These are phyloP conservation scores for Dioszegia hungarica DNA, from an alignment of 768 basidiomycete genomes.

Conservation along the genomic window DNA sequence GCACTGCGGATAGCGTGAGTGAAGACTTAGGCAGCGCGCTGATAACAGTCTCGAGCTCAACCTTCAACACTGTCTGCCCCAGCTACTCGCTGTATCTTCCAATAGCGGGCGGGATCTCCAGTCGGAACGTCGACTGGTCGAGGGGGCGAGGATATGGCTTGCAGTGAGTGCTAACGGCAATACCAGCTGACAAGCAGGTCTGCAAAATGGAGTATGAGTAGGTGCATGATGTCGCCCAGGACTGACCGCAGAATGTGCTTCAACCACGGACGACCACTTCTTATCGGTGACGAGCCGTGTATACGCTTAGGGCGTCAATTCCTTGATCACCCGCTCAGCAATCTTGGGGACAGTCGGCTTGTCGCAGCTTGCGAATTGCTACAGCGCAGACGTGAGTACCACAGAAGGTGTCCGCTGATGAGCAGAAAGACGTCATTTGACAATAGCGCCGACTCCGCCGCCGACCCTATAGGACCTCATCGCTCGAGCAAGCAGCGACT, in stretches of 20 bases:
- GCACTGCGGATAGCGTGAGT: slow-evolving; percentile 31
- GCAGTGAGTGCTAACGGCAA: slow-evolving; percentile 21
- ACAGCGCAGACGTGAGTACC: slow-evolving; percentile 4
- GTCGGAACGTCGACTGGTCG: slow-evolving; percentile 21
- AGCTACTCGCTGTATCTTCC: slow-evolving; percentile 11
- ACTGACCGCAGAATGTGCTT: slow-evolving; percentile 12
- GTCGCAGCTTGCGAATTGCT: slow-evolving; percentile 14
- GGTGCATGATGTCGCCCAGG: background rate
- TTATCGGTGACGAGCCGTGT: slow-evolving; percentile 3
- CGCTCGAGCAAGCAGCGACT: background rate
- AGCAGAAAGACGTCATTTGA: slow-evolving; percentile 2
- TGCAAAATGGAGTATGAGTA: background rate
- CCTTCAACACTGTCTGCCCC: slow-evolving; percentile 26
- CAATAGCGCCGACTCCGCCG: background rate
- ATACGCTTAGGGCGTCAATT: slow-evolving; percentile 7
- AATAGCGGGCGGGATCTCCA: slow-evolving; percentile 18
- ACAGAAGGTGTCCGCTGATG: background rate
- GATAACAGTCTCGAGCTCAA: slow-evolving; percentile 4
- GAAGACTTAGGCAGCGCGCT: background rate
- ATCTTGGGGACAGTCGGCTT: slow-evolving; percentile 6
- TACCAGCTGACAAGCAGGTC: background rate
- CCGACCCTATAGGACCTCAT: background rate
- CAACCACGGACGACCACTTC: slow-evolving; percentile 18
- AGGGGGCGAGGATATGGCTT: slow-evolving; percentile 30
- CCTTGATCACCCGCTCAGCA: slow-evolving; percentile 17